Conservation (phyloP, 139 green algal genomes). For the Picochlorum sp. region DNA sequence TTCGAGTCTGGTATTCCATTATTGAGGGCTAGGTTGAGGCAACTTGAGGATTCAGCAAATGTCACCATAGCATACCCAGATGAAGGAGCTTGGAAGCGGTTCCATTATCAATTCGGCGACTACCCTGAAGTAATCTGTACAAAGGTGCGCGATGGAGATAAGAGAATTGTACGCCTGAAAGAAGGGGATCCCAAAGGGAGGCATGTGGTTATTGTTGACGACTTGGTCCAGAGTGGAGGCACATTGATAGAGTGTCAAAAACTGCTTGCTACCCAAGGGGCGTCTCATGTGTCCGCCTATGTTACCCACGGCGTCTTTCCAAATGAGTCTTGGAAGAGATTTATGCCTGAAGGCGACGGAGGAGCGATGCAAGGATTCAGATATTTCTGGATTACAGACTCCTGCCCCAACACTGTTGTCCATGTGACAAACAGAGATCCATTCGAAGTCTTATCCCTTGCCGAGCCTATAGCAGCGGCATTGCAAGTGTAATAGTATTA, state of each 20-base stretch:
- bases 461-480: constrained; percentile 75
- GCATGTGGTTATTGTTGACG: constrained; percentile 97
- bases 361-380: constrained; percentile 53
- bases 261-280: constrained; percentile 56
- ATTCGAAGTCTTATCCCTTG: constrained; percentile 88
- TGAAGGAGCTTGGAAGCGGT: constrained; percentile 97
- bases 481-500: constrained; percentile 72
- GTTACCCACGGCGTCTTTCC: constrained; percentile 97
- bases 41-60: constrained; percentile 69
- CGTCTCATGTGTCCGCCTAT: constrained; percentile 75
- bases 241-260: constrained; percentile 94
- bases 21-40: constrained; percentile 44
- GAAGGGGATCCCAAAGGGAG: constrained; percentile 77
- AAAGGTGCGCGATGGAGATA: constrained; percentile 91
- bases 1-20: constrained; percentile 95
- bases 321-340: constrained; percentile 75
- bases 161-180: constrained; percentile 92
- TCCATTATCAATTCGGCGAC: constrained; percentile 87
- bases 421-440: constrained; percentile 56
- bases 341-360: constrained; percentile 27
- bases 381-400: constrained; percentile 97
- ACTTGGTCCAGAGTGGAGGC: constrained; percentile 90
- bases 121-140: constrained; percentile 96
- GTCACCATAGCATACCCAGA: constrained; percentile 96
- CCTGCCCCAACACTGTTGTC: constrained; percentile 71